phyloP scores from a whole-genome alignment of 1,284 basidiomycete species.

The Sanguinoderma infundibulare region DNA sequence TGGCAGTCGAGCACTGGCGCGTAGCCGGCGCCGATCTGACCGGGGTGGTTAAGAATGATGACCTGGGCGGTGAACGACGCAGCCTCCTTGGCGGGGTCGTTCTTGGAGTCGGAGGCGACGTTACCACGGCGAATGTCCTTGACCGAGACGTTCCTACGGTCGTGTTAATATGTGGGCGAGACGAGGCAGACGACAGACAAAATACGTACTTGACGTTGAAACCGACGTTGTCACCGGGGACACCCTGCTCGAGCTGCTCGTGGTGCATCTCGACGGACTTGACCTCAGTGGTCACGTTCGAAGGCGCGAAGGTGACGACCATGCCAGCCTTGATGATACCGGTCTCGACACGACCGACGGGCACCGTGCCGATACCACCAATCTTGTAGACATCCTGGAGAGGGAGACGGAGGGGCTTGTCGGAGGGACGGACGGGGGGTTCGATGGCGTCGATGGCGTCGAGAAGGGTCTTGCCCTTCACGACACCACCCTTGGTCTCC shows the following conservation, averaged over 20 bases:
- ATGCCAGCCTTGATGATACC: slow-evolving; percentile 99
- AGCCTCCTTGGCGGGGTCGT: slow-evolving; percentile 99
- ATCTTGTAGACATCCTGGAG: slow-evolving; percentile 99
- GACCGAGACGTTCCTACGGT: slow-evolving; percentile 95
- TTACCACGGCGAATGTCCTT: slow-evolving; percentile 99
- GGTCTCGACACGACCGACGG: slow-evolving; percentile 99
- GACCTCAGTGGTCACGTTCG: slow-evolving; percentile 99
- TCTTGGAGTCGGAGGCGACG: slow-evolving; percentile 99
- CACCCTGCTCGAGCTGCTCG: slow-evolving; percentile 96
- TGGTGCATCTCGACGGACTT: slow-evolving; percentile 99
- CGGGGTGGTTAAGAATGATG: slow-evolving; percentile 99
- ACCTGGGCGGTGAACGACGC: slow-evolving; percentile 99
- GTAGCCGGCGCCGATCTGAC: slow-evolving; percentile 98
- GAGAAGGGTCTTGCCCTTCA: slow-evolving; percentile 98
- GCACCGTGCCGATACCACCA: slow-evolving; percentile 99
- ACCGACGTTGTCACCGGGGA: slow-evolving; percentile 99
- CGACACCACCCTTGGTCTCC: slow-evolving; percentile 92
- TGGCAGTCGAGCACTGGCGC: slow-evolving; percentile 99
- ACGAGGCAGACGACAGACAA: neutral
- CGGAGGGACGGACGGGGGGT: slow-evolving; percentile 94
- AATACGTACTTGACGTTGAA: slow-evolving; percentile 90
- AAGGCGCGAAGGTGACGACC: slow-evolving; percentile 96
- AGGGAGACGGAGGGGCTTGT: slow-evolving; percentile 99
- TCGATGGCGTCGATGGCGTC: slow-evolving; percentile 99
- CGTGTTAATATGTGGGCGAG: slow-evolving; percentile 12